A percentile compares a stretch with the other conserved stretches of the same genome.
Conservation (phyloP, 345 rosid species). For the Microcos paniculata region DNA sequence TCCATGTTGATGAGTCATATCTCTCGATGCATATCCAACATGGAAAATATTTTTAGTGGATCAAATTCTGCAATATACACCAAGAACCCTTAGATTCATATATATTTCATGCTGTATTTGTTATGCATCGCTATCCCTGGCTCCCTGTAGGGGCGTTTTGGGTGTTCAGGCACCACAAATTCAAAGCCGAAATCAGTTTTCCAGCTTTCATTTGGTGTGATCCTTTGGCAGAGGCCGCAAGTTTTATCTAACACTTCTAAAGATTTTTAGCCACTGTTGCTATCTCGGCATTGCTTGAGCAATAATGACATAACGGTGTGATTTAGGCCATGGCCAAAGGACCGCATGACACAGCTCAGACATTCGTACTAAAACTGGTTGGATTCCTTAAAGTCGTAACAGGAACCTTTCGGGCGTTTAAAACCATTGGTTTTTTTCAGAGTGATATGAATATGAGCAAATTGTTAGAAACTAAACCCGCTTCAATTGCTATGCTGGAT, state of each 20-base stretch:
- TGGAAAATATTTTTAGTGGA: conserved; percentile 21
- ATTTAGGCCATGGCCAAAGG: not conserved
- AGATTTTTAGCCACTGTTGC: conserved; percentile 14
- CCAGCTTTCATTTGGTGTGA: not conserved
- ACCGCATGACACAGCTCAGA: conserved; percentile 13
- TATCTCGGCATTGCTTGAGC: conserved; percentile 1
- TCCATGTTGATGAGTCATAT: conserved; percentile 25
- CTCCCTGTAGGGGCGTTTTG: not conserved
- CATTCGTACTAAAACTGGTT: conserved; percentile 16
- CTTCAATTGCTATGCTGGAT: not conserved
- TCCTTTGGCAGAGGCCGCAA: conserved; percentile 13
- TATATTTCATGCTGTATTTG: conserved; percentile 14
- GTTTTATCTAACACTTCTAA: conserved; percentile 10
- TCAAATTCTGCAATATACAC: conserved; percentile 14
- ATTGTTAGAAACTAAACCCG: not conserved
- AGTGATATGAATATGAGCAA: not conserved
- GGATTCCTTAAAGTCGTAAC: not conserved
- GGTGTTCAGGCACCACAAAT: conserved; percentile 14
- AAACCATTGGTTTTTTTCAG: not conserved
- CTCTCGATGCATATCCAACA: conserved; percentile 8
- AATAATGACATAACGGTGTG: conserved; percentile 14
- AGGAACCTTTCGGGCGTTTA: not conserved
- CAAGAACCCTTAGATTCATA: not conserved
- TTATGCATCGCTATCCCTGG: conserved; percentile 27
- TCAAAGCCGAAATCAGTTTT: conserved; percentile 4